Percentiles rank a stretch among this genome's conserved stretches.
phyloP scores from a whole-genome alignment of 768 basidiomycete genomes.

The Tephrocybe rancida region DNA sequence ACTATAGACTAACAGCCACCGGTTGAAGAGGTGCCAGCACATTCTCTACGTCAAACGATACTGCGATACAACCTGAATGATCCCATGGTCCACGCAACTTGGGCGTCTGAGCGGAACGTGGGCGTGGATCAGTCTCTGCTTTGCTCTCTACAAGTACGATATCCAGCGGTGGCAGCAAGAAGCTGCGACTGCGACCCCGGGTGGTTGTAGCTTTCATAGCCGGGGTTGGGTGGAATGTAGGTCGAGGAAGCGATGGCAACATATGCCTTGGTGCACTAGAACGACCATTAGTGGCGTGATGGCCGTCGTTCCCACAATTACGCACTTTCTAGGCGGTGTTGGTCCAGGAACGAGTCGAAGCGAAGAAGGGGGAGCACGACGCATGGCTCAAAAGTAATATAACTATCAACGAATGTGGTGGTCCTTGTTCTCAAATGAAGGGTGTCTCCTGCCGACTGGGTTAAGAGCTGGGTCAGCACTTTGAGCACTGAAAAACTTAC shows the following conservation, averaged over 20 bases:
- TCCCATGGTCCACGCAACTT: constrained; percentile 60
- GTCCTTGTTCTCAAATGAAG: background rate
- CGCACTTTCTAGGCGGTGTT: constrained; percentile 55
- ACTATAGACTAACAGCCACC: constrained; percentile 33
- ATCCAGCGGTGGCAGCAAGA: constrained; percentile 13
- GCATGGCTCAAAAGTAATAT: constrained; percentile 41
- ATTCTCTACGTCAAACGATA: constrained; percentile 47
- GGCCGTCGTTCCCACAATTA: background rate
- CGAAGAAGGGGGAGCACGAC: constrained; percentile 68
- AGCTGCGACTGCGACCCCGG: constrained; percentile 13
- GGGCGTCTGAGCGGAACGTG: constrained; percentile 16
- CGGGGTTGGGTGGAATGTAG: constrained; percentile 42
- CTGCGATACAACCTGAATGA: constrained; percentile 46
- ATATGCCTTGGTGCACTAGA: constrained; percentile 58
- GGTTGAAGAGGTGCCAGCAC: constrained; percentile 50
- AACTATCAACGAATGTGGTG: constrained; percentile 12
- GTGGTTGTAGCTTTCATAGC: constrained; percentile 16
- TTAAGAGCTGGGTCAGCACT: too few species aligned
- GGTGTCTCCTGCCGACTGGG: too few species aligned
- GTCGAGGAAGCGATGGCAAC: constrained; percentile 67
- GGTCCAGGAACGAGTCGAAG: constrained; percentile 66
- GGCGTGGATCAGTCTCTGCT: constrained; percentile 12
- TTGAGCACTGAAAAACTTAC: constrained; percentile 8
- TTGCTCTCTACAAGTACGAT: constrained; percentile 3
- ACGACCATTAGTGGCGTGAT: constrained; percentile 10